These are phyloP conservation scores for Xylariaceae sp. DNA, from an alignment of 2,329 filamentous ascomycete genomes.

Conservation along the genomic window DNA sequence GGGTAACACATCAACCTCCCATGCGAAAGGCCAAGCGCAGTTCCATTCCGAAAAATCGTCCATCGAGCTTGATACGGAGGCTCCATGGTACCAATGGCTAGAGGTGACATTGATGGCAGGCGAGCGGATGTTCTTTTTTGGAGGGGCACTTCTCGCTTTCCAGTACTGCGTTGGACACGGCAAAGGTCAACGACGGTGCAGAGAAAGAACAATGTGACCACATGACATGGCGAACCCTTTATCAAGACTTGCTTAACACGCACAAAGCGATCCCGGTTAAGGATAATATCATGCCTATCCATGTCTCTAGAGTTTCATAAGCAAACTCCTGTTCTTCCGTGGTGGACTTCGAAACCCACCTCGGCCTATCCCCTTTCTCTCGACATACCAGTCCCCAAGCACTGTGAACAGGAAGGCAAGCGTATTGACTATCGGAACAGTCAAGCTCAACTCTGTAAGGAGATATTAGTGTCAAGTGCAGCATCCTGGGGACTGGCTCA, in stretches of 20 bases:
- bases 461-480: constrained; percentile 4
- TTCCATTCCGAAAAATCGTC: too few species aligned
- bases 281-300: constrained; percentile 28
- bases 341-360: constrained; percentile 45
- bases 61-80: too few species aligned
- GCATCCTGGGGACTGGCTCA: neutral
- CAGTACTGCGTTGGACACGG: too few species aligned
- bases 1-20: too few species aligned
- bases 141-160: too few species aligned
- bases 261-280: constrained; percentile 28
- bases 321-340: neutral
- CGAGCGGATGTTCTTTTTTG: too few species aligned
- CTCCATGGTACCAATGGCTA: too few species aligned
- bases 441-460: constrained; percentile 73
- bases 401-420: constrained; percentile 95
- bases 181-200: too few species aligned
- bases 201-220: neutral
- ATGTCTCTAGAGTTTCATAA: constrained; percentile 24
- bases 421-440: constrained; percentile 91
- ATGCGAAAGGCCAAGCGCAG: too few species aligned
- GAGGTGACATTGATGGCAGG: too few species aligned
- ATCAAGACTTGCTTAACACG: constrained; percentile 27
- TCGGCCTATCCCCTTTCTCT: constrained; percentile 81
- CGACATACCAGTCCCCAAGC: constrained; percentile 89
- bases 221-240: constrained; percentile 1